Evolutionary conservation across 768 basidiomycete genomes (phyloP), one percentile per base, ranked within the genome.

Genomic region (Leucosporidium creatinivorum): DNA sequence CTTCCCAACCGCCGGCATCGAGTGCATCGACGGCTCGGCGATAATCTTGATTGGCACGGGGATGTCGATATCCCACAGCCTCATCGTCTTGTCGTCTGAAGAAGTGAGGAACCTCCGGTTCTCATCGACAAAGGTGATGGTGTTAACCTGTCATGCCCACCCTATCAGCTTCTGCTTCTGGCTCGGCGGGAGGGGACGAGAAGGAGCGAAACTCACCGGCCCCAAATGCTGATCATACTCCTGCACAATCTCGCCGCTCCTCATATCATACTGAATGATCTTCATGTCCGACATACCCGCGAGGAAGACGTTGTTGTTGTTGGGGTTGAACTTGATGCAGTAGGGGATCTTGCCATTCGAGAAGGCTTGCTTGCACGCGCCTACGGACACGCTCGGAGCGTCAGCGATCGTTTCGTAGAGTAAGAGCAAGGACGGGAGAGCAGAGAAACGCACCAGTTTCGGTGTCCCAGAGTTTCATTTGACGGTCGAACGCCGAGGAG

Each of bases 271-370:
- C 93, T 97, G 69, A 49, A 98, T 90, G 72, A 99, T 96, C 80
- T 97, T 98, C 81, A 98, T 98, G 80, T 98, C 93, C 50, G 88
- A 89, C 96, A 98, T 99, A 68, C 96, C 96, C 58, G 94, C 94
- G 56, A 98, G 81, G 82, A 97, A 98, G 61, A 93, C 87, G 76
- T 96, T 81, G 77, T 97, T 93, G 78, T 97, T 97, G 75, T 97
- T 93, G 9, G 96, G 96, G 77, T 98, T 89, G 82, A 97, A 99
- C 63, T 87, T 85, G 62, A 98, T 83, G 60, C 94, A 92, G 77
- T 97, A 93, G 17, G 96, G 93, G 25, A 93, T 93, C 82, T 97
- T 97, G 70, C 94, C 96, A 75, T 97, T 98, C 72, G 89, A 88
- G 80, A 98, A 99, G 10, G 93, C 88, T 78, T 97, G 89, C 68